These are phyloP conservation scores for Mucor lusitanicus DNA, from an alignment of 371 early-diverging fungal species.

Conservation along the genomic window DNA sequence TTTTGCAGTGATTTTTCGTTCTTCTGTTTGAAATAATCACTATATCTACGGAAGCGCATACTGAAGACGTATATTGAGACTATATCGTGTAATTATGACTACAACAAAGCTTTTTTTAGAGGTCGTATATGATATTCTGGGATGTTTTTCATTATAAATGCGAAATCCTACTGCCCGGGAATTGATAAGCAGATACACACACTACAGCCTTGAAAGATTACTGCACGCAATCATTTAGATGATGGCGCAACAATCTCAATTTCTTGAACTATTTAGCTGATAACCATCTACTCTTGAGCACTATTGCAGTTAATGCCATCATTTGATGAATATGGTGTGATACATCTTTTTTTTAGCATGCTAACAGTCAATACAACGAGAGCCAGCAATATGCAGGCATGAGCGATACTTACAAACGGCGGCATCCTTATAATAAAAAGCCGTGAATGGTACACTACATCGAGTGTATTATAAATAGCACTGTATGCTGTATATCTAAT, in stretches of 20 bases:
- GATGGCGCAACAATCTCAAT: conserved; percentile 1
- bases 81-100: too few relatives aligned
- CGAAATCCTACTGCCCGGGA: background rate
- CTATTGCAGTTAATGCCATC: background rate
- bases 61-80: too few relatives aligned
- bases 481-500: too few relatives aligned
- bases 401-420: too few relatives aligned
- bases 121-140: too few relatives aligned
- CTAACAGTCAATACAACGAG: too few relatives aligned
- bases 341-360: background rate
- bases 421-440: too few relatives aligned
- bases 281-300: background rate
- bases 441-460: too few relatives aligned
- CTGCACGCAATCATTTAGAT: background rate
- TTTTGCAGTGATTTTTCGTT: background rate
- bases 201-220: background rate
- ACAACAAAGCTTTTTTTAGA: too few relatives aligned
- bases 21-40: background rate
- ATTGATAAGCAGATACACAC: background rate
- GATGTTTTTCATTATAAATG: background rate
- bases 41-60: background rate
- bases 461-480: too few relatives aligned
- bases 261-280: background rate
- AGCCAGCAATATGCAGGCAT: too few relatives aligned
- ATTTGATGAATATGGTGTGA: conserved; percentile 3